Evolutionary conservation across 805 yeast genomes (phyloP), one percentile per base, ranked within the genome.

Genomic region (Saccharomycopsis sp.): DNA sequence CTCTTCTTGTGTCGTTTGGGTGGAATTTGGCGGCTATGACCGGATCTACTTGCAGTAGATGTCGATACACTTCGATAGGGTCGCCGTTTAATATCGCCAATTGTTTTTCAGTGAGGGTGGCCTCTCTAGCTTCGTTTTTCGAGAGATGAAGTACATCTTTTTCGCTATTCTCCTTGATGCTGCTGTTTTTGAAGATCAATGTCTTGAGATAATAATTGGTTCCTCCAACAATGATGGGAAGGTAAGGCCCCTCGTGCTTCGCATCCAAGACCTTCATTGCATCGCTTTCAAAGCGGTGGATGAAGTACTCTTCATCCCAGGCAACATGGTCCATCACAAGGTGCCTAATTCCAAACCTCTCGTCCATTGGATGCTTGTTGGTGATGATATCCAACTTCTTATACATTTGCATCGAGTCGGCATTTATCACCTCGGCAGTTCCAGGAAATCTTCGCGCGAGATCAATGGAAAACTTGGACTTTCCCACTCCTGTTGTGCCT

Each of bases 331-430:
- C 84, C 82, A 94, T 84, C 1, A 94, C 84, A 73, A 91, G 97
- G 67, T 94, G 99, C 0, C 82, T 79, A 0, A 94, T 67, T 0
- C 90, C 92, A 3, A 77, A 74, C 41, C 97, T 75, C 63, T 92
- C 97, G 0, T 73, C 74, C 0, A 86, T 60, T 0, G 99, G 98
- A 65, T 94, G 98, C 66, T 94, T 94, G 66, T 94, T 94, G 15
- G 99, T 89, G 60, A 94, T 89, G 9, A 82, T 81, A 14, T 87
- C 89, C 0, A 83, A 72, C 0, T 81, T 84, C 46, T 75, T 72
- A 70, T 94, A 94, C 76, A 94, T 87, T 71, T 94, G 99, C 97
- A 94, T 91, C 1, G 98, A 90, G 68, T 94, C 99, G 0, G 96
- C 97, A 70, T 94, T 94, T 62, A 94, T 87, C 62, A 94, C 78